phyloP scores from a whole-genome alignment of 2,329 filamentous ascomycete genomes.

The Alternaria incomplexa region DNA sequence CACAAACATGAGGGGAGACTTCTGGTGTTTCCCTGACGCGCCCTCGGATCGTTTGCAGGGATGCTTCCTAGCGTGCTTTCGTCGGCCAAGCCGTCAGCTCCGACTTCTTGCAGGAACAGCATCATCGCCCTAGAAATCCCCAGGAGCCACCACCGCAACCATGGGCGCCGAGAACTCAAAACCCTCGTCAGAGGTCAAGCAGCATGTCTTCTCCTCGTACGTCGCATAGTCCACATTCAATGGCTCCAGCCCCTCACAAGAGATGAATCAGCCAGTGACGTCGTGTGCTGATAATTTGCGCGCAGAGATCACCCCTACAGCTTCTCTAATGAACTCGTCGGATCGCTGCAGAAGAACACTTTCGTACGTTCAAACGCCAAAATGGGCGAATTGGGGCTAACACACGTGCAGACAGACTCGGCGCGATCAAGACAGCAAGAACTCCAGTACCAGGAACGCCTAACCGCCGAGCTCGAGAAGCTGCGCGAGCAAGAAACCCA shows the following conservation, averaged over 20 bases:
- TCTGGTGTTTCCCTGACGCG: conserved; percentile 21
- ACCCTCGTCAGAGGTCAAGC: conserved; percentile 59
- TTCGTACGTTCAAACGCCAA: conserved; percentile 65
- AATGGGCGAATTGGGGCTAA: not conserved
- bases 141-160: conserved; percentile 32
- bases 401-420: conserved; percentile 73
- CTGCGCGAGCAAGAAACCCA: conserved; percentile 74
- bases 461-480: conserved; percentile 81
- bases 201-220: conserved; percentile 69
- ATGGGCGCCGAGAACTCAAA: conserved; percentile 71
- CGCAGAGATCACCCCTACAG: conserved; percentile 66
- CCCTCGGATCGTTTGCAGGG: conserved; percentile 22
- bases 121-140: conserved; percentile 32
- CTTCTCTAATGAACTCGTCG: conserved; percentile 82
- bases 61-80: conserved; percentile 25
- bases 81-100: conserved; percentile 37
- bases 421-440: conserved; percentile 84
- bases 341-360: conserved; percentile 80
- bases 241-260: conserved; percentile 18
- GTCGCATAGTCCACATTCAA: conserved; percentile 34
- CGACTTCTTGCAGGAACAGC: conserved; percentile 40
- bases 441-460: conserved; percentile 85
- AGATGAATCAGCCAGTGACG: conserved; percentile 4
- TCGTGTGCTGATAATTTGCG: conserved; percentile 41
- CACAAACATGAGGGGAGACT: conserved; percentile 4